Percentiles rank a stretch among this genome's conserved stretches.
Conservation (phyloP, 768 basidiomycete species). For the Panaeolus cyanescens region DNA sequence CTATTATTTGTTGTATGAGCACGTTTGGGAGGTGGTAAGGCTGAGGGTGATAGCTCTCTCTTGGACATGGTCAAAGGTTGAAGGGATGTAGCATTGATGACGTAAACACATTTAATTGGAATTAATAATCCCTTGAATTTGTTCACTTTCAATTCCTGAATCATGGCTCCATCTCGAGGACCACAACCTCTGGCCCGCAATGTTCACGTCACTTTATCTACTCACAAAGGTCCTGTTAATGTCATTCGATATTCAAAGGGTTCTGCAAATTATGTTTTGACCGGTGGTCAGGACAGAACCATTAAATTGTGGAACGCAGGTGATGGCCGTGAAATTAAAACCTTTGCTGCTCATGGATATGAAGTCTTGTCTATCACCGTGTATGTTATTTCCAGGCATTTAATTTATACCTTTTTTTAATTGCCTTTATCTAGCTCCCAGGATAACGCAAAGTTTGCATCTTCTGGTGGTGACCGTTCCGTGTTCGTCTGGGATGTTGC, state of each 20-base stretch:
- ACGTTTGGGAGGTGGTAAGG: conserved; percentile 62
- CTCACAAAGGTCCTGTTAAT: conserved; percentile 86
- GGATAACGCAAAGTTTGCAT: conserved; percentile 94
- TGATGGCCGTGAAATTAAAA: conserved; percentile 87
- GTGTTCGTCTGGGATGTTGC: conserved; percentile 97
- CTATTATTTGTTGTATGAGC: conserved; percentile 30
- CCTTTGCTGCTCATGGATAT: conserved; percentile 90
- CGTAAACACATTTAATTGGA: neutral
- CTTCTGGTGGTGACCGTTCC: conserved; percentile 90
- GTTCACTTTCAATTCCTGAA: conserved; percentile 1
- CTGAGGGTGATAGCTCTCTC: conserved; percentile 46
- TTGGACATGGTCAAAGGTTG: conserved; percentile 44
- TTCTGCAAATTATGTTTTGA: conserved; percentile 84
- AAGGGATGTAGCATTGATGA: conserved; percentile 8
- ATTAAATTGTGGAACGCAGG: conserved; percentile 91
- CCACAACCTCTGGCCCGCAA: conserved; percentile 54
- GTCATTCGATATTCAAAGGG: conserved; percentile 92
- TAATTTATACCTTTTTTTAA: neutral
- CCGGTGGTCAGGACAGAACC: conserved; percentile 90
- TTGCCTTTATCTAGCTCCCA: conserved; percentile 56
- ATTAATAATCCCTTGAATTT: neutral
- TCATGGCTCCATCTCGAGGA: conserved; percentile 58
- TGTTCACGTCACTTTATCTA: conserved; percentile 62
- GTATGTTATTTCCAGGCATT: conserved; percentile 46
- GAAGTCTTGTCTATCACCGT: conserved; percentile 91